A percentile compares a stretch with the other conserved stretches of the same genome.
Conservation (phyloP, 2,329 filamentous ascomycete species). For the Pseudogymnoascus sp. region DNA sequence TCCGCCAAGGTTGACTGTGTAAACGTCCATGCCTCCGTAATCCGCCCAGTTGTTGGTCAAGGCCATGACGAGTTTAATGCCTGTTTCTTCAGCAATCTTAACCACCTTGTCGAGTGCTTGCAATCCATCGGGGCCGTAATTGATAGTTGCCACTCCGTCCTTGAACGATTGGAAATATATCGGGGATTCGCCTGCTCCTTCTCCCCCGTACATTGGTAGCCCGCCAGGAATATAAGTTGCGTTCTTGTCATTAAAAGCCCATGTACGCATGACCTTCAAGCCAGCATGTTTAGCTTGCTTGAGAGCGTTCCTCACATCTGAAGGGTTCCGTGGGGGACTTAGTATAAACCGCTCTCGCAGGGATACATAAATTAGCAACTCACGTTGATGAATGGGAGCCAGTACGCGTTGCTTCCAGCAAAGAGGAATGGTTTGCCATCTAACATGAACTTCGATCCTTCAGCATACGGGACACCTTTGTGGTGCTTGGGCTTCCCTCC, state of each 20-base stretch:
- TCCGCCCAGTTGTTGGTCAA: conserved; percentile 53
- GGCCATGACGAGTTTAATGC: conserved; percentile 45
- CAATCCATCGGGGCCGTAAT: conserved; percentile 25
- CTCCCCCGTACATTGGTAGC: conserved; percentile 39
- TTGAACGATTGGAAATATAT: conserved; percentile 21
- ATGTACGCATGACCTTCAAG: conserved; percentile 46
- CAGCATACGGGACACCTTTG: conserved; percentile 39
- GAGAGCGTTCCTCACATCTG: conserved; percentile 30
- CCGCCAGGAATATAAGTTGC: conserved; percentile 38
- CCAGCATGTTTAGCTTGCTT: conserved; percentile 30
- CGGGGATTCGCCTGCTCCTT: conserved; percentile 18
- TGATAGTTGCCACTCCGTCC: conserved; percentile 24
- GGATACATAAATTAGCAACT: conserved; percentile 17
- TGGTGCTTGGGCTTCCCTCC: not conserved
- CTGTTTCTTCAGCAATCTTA: conserved; percentile 38
- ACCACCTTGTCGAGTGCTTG: conserved; percentile 44
- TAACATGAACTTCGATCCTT: conserved; percentile 43
- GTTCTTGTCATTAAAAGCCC: conserved; percentile 52
- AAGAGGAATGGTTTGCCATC: conserved; percentile 49
- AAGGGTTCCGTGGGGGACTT: not conserved
- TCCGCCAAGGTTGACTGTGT: conserved; percentile 46
- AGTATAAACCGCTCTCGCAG: conserved; percentile 34
- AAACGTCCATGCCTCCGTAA: conserved; percentile 52
- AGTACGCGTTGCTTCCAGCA: conserved; percentile 49
- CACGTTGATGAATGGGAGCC: conserved; percentile 46